Evolutionary conservation across 2,329 filamentous ascomycete species (phyloP), one percentile per base, ranked within the genome.

Genomic region (Aureobasidium subglaciale): DNA sequence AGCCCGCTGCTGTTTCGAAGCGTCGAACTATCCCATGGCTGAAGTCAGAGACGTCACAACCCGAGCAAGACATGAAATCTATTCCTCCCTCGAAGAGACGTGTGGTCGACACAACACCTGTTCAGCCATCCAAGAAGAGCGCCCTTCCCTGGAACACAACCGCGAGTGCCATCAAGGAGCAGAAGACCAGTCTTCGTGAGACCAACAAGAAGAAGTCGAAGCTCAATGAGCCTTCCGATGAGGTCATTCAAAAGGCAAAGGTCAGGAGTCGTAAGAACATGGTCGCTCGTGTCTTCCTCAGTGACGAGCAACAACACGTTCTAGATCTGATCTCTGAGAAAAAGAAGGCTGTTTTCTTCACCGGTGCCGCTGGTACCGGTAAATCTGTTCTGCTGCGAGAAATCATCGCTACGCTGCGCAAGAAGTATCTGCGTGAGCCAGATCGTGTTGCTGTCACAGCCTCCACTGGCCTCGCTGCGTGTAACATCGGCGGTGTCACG

Each of bases 341-440:
- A 60, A 81, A 81, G 58, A 86, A 90, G 69, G 97, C 92, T 63
- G 91, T 96, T 2, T 99, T 99, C 75, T 99, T 99, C 70, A 99
- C 93, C 1, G 93, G 93, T 63, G 95, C 93, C 58, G 93, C 93
- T 57, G 77, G 83, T 77, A 96, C 93, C 4, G 93, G 93, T 70
- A 99, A 99, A 76, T 99, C 93, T 1, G 92, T 99, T 4, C 73
- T 99, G 56, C 90, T 99, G 80, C 83, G 91, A 60, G 85, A 95
- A 61, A 96, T 97, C 59, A 97, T 99, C 63, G 75, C 81, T 5
- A 83, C 87, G 4, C 68, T 99, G 49, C 87, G 87, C 58, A 82
- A 82, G 60, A 96, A 95, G 66, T 87, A 86, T 69, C 75, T 73
- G 3, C 79, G 81, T 48, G 89, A 96, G 61, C 84, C 86, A 0